phyloP scores from a whole-genome alignment of 1,139 yeast genomes.

The Debaryomycetaceae sp. region DNA sequence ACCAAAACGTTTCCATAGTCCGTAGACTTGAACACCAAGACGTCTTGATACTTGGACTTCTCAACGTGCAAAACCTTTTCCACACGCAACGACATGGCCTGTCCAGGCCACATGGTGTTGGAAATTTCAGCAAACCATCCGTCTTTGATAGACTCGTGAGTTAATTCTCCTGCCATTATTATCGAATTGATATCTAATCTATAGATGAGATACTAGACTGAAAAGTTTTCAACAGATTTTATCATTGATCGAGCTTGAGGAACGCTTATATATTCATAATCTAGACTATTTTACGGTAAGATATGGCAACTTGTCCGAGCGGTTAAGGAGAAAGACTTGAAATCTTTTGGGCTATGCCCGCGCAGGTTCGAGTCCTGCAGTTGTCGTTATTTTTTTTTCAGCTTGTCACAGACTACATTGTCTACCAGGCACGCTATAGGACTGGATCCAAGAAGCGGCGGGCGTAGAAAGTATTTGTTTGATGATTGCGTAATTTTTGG shows the following conservation, averaged over 20 bases:
- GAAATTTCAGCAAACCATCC: constrained; percentile 93
- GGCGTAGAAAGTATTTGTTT: no score
- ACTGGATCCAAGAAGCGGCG: no score
- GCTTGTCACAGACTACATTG: not conserved
- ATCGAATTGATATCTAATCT: no score
- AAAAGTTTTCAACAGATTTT: no score
- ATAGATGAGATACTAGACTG: no score
- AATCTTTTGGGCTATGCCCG: constrained; percentile 59
- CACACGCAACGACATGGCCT: constrained; percentile 83
- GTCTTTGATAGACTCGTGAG: constrained; percentile 70
- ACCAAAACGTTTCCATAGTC: constrained; percentile 90
- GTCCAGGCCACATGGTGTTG: constrained; percentile 93
- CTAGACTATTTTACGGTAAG: not conserved
- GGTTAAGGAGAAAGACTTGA: constrained; percentile 58
- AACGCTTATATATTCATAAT: no score
- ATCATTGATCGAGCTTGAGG: no score
- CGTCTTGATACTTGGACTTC: constrained; percentile 83
- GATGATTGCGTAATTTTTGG: no score
- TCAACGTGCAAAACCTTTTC: constrained; percentile 78
- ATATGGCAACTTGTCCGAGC: constrained; percentile 52
- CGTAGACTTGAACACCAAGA: constrained; percentile 80
- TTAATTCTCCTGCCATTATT: constrained; percentile 37
- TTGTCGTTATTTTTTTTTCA: constrained; percentile 34
- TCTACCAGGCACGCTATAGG: not conserved
- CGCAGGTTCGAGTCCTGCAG: constrained; percentile 62